phyloP scores from a whole-genome alignment of 2,329 filamentous ascomycete species.

The Stagonosporopsis rhizophila region DNA sequence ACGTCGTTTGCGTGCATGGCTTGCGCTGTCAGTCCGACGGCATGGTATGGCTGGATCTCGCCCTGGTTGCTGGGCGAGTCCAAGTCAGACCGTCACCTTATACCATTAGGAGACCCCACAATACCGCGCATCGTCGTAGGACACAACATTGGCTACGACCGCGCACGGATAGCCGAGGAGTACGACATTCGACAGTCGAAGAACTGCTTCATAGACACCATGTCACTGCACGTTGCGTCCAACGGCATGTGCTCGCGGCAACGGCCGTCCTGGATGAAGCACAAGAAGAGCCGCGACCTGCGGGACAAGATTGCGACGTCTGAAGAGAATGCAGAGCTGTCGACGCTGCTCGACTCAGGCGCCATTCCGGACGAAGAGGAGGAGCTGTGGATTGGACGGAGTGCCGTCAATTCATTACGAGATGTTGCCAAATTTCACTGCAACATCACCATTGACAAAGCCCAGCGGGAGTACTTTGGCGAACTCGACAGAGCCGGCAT shows the following conservation, averaged over 20 bases:
- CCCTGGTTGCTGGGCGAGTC: conserved; percentile 92
- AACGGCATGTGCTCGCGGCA: conserved; percentile 99
- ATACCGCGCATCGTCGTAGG: conserved; percentile 82
- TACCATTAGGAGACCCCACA: conserved; percentile 81
- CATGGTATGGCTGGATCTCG: conserved; percentile 98
- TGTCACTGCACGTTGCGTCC: conserved; percentile 96
- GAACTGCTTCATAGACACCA: conserved; percentile 92
- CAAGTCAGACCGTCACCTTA: conserved; percentile 76
- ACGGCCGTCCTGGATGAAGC: conserved; percentile 95
- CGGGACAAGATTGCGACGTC: conserved; percentile 79
- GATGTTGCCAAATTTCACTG: conserved; percentile 98
- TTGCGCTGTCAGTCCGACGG: conserved; percentile 84
- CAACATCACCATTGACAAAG: conserved; percentile 88
- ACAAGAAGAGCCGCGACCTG: conserved; percentile 86
- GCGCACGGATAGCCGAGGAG: conserved; percentile 86
- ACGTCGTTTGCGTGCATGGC: conserved; percentile 96
- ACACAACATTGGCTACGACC: conserved; percentile 95
- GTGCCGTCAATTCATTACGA: conserved; percentile 91
- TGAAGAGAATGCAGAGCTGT: conserved; percentile 73
- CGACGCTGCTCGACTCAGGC: conserved; percentile 71
- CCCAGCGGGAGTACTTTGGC: conserved; percentile 83
- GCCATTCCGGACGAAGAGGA: conserved; percentile 82
- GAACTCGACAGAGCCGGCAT: conserved; percentile 77
- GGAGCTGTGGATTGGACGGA: conserved; percentile 93
- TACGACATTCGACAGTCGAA: conserved; percentile 83